These are phyloP conservation scores for Eucalyptus erythrocorys DNA, from an alignment of 345 rosid species.

Conservation along the genomic window DNA sequence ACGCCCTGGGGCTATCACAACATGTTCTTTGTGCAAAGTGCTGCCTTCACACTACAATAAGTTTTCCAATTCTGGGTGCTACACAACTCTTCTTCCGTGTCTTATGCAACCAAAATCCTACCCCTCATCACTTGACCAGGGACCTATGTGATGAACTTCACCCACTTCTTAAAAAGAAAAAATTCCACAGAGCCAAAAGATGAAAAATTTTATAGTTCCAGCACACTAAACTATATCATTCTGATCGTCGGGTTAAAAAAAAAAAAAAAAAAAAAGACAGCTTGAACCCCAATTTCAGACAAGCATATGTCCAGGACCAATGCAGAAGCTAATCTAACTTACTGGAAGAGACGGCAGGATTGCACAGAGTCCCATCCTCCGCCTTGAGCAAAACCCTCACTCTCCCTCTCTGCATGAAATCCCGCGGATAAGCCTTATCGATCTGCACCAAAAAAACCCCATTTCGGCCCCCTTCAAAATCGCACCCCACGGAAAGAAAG, in stretches of 20 bases:
- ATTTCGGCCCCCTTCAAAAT: neutral
- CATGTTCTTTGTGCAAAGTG: neutral
- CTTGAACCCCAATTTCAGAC: neutral
- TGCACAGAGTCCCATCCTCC: constrained; percentile 72
- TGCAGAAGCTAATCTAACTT: constrained; percentile 4
- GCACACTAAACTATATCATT: neutral
- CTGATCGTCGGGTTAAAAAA: neutral
- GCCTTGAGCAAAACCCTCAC: constrained; percentile 69
- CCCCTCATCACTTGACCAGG: neutral
- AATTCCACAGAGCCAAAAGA: neutral
- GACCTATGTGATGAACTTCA: neutral
- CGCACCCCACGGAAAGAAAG: neutral
- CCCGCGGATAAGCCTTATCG: constrained; percentile 90
- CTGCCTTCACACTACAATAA: neutral
- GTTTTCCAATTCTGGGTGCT: neutral
- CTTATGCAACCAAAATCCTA: neutral
- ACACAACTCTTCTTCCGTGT: neutral
- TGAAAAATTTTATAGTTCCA: neutral
- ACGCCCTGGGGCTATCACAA: neutral
- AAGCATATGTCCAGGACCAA: neutral
- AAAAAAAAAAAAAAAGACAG: neutral
- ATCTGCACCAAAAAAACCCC: constrained; percentile 16
- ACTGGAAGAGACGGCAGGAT: constrained; percentile 80
- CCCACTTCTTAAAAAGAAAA: neutral
- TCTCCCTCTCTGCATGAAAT: constrained; percentile 93